A percentile compares a stretch with the other conserved stretches of the same genome.
Conservation (phyloP, 2,329 filamentous ascomycete species). For the Venturia carpophila region DNA sequence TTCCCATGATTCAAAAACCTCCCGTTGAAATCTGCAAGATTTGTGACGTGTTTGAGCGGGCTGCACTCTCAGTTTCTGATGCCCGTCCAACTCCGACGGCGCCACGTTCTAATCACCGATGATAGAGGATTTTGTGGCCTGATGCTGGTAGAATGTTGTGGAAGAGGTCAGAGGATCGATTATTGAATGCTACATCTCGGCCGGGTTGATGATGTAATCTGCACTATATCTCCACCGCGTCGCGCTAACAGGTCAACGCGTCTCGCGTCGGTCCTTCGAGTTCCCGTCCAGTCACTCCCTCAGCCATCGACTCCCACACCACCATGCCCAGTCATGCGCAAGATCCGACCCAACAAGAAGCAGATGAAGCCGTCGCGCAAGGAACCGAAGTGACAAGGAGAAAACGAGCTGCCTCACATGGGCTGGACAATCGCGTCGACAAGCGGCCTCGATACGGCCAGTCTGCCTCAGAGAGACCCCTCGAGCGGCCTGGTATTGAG, state of each 20-base stretch:
- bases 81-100: constrained; percentile 36
- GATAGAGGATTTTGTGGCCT: constrained; percentile 40
- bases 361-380: not conserved
- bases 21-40: constrained; percentile 44
- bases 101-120: constrained; percentile 49
- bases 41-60: constrained; percentile 42
- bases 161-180: no score
- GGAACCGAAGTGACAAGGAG: not conserved
- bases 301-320: not conserved
- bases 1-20: constrained; percentile 36
- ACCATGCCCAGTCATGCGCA: not conserved
- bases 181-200: no score
- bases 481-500: not conserved
- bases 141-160: no score
- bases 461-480: not conserved
- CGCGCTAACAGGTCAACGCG: not conserved
- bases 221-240: not conserved
- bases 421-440: not conserved
- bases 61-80: constrained; percentile 39
- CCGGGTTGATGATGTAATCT: not conserved
- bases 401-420: not conserved
- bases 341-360: not conserved
- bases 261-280: not conserved
- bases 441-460: not conserved
- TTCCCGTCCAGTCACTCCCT: not conserved